phyloP scores from a whole-genome alignment of 495 filamentous ascomycete genomes.

The Trichoderma parareesei region DNA sequence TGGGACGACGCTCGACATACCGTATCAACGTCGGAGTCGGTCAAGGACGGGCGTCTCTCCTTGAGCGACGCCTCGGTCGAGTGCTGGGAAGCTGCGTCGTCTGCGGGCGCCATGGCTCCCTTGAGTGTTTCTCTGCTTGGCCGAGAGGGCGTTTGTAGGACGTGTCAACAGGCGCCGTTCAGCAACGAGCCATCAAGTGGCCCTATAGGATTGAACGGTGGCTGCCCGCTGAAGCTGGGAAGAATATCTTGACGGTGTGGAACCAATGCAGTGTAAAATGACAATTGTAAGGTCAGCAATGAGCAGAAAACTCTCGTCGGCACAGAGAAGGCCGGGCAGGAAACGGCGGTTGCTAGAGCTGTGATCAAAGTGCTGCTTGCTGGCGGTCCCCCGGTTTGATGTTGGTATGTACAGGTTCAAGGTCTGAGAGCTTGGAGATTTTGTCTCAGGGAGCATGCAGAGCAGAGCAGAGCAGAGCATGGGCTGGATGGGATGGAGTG shows the following conservation, averaged over 20 bases:
- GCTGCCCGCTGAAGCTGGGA: background rate
- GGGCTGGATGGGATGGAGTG: background rate
- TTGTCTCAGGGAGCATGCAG: slow-evolving; percentile 8
- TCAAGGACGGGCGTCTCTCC: slow-evolving; percentile 3
- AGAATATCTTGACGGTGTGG: background rate
- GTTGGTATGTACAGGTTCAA: slow-evolving; percentile 4
- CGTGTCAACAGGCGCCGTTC: slow-evolving; percentile 2
- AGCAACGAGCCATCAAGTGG: slow-evolving; percentile 7
- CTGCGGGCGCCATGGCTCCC: slow-evolving; percentile 3
- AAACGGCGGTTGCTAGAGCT: slow-evolving; percentile 1
- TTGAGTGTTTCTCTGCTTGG: background rate
- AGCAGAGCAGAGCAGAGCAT: background rate
- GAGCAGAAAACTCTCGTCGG: background rate
- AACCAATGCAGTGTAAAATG: slow-evolving; percentile 6
- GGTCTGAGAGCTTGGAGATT: slow-evolving; percentile 5
- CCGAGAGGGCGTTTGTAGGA: background rate
- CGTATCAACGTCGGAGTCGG: slow-evolving; percentile 7
- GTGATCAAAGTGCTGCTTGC: background rate
- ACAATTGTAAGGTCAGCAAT: background rate
- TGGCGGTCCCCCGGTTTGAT: background rate
- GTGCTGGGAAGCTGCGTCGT: slow-evolving; percentile 4
- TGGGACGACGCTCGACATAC: background rate
- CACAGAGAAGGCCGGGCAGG: background rate
- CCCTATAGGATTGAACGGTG: background rate
- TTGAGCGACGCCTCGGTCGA: background rate